phyloP scores from a whole-genome alignment of 805 yeast species.

The Candida vaughaniae region DNA sequence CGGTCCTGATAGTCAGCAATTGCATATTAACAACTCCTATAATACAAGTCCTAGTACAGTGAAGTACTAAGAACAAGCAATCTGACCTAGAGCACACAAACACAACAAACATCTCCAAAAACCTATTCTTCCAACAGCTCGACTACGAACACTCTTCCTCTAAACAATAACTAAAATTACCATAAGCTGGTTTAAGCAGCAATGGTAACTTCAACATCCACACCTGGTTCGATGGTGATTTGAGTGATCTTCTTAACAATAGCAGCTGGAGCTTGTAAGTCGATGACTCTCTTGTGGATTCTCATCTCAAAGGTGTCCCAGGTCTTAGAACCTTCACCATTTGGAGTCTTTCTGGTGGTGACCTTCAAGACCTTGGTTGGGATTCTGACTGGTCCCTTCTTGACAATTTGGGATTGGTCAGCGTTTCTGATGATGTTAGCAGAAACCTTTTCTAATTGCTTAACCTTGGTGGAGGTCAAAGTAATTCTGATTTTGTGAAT shows the following conservation, averaged over 20 bases:
- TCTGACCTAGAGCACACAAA: constrained; percentile 10
- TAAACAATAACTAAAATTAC: not conserved
- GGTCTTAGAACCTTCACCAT: constrained; percentile 99
- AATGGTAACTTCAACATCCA: constrained; percentile 92
- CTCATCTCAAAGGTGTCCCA: constrained; percentile 99
- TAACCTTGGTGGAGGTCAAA: constrained; percentile 97
- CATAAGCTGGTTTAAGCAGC: constrained; percentile 59
- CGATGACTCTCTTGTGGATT: constrained; percentile 99
- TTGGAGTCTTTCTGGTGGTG: constrained; percentile 99
- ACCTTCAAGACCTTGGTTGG: constrained; percentile 98
- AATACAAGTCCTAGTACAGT: constrained; percentile 5
- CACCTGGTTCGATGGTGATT: constrained; percentile 99
- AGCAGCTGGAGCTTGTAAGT: constrained; percentile 94
- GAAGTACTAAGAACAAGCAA: constrained; percentile 7
- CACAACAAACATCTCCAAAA: not conserved
- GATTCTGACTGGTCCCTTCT: constrained; percentile 99
- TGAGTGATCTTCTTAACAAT: constrained; percentile 94
- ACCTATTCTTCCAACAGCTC: not conserved
- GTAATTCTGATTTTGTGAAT: constrained; percentile 98
- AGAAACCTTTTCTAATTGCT: constrained; percentile 96
- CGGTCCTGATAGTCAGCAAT: constrained; percentile 10
- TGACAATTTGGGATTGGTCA: constrained; percentile 72
- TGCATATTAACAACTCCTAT: constrained; percentile 8
- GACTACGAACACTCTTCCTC: constrained; percentile 3
- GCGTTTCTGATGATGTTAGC: constrained; percentile 88